phyloP scores from a whole-genome alignment of 768 basidiomycete species.

The Hortiboletus flavorubellus region DNA sequence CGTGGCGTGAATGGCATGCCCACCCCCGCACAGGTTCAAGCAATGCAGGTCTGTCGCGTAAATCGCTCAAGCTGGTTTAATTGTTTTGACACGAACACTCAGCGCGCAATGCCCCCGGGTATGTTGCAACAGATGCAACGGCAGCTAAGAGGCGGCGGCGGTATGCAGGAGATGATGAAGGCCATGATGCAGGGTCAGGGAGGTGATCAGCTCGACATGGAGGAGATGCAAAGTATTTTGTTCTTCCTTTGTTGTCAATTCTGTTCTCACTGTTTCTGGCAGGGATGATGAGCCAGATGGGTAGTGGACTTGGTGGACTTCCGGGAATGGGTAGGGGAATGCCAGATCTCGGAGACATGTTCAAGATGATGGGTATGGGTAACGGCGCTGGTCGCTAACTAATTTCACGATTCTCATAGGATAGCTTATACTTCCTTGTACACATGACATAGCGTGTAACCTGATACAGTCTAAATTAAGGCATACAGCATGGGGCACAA shows the following conservation, averaged over 20 bases:
- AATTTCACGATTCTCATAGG: conserved; percentile 4
- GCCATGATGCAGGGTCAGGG: conserved; percentile 96
- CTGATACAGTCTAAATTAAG: conserved; percentile 15
- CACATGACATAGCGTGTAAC: conserved; percentile 17
- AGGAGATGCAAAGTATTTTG: conserved; percentile 84
- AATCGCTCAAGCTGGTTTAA: not conserved
- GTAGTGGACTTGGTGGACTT: conserved; percentile 49
- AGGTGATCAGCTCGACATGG: conserved; percentile 88
- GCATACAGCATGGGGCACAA: not conserved
- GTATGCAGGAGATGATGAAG: conserved; percentile 98
- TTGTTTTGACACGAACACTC: conserved; percentile 5
- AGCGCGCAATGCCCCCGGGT: conserved; percentile 94
- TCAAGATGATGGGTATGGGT: conserved; percentile 89
- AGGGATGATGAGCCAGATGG: conserved; percentile 92
- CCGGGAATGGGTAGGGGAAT: conserved; percentile 57
- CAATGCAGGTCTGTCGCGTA: conserved; percentile 71
- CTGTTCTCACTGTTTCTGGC: conserved; percentile 10
- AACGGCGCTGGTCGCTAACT: conserved; percentile 36
- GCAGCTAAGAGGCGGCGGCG: conserved; percentile 75
- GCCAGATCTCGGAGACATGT: conserved; percentile 73
- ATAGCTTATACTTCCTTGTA: conserved; percentile 11
- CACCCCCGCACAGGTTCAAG: conserved; percentile 88
- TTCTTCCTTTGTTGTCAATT: conserved; percentile 4
- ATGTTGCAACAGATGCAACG: conserved; percentile 93
- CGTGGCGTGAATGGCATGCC: conserved; percentile 87